phyloP scores from a whole-genome alignment of 805 yeast genomes.

The Metschnikowia proteae region DNA sequence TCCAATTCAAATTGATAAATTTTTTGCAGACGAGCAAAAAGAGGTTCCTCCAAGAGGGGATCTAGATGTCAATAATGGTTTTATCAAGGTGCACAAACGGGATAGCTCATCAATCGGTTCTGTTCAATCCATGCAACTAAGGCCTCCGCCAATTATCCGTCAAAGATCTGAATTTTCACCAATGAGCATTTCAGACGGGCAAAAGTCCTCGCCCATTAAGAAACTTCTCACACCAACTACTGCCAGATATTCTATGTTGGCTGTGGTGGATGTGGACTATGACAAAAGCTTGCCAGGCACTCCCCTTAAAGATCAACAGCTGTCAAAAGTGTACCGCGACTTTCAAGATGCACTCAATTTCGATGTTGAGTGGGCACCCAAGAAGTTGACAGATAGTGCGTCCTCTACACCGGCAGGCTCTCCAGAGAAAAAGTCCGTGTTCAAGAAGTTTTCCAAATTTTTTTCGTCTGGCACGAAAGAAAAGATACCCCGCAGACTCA shows the following conservation, averaged over 20 bases:
- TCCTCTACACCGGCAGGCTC: neutral
- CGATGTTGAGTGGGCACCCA: neutral
- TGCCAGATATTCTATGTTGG: constrained; percentile 14
- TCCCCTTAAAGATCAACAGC: constrained; percentile 6
- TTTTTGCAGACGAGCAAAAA: constrained; percentile 15
- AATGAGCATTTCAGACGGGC: neutral
- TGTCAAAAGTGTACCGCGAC: neutral
- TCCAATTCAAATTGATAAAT: constrained; percentile 13
- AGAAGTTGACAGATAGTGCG: neutral
- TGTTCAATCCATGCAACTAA: constrained; percentile 3
- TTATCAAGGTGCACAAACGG: constrained; percentile 13
- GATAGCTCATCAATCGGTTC: constrained; percentile 12
- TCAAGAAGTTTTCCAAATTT: constrained; percentile 9
- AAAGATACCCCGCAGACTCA: constrained; percentile 3
- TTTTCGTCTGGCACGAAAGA: constrained; percentile 9
- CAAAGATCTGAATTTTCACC: neutral
- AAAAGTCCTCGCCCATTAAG: neutral
- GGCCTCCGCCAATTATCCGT: neutral
- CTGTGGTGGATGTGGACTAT: constrained; percentile 17
- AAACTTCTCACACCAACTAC: neutral
- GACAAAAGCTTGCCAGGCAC: constrained; percentile 15
- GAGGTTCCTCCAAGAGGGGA: constrained; percentile 20
- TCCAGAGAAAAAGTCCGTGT: constrained; percentile 4
- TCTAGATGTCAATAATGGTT: constrained; percentile 9
- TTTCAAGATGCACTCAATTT: constrained; percentile 1